Base-by-base conservation (phyloP, 225 moss, liverwort and hornwort species). In the Bryum argenteum region DNA sequence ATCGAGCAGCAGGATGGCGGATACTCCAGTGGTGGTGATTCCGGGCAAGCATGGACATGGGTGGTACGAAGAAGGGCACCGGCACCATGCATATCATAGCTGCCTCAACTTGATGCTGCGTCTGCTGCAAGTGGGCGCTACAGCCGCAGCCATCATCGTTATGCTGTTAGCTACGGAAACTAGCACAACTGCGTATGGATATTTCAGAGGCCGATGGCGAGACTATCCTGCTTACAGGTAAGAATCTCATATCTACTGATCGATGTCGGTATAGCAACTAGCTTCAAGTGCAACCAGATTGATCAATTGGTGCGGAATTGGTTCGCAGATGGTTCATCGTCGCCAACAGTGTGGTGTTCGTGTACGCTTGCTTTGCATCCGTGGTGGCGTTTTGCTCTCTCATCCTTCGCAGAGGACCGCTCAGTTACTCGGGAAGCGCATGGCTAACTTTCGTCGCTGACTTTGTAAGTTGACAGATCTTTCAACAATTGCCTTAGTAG, bases 301-400 rank as follows among this genome's bases (percentile, higher is more conserved):
- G 15, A 48, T 17, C 10, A 5, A 5, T 44, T 48, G 48, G 16
- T 48, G 48, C 16, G 45, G 45, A 45, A 45, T 45, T 45, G 4
- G 17, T 13, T 13, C 14, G 47, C 85, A 90, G 93, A 53, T 93
- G 83, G 83, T 93, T 91, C 60, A 67, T 93, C 12, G 71, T 89
- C 22, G 93, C 89, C 9, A 91, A 89, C 74, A 59, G 80, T 28
- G 58, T 93, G 20, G 91, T 83, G 43, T 91, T 91, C 37, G 82
- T 81, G 28, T 93, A 91, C 75, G 53, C 87, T 5, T 56, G 84
- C 12, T 7, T 89, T 15, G 73, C 75, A 1, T 15, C 78, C 2
- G 57, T 79, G 39, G 58, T 89, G 26, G 81, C 89, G 17, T 75
- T 40, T 38, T 65, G 71, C 10, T 44, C 87, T 3, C 58, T 84